Conservation (phyloP, 352 stramenopile genomes). For the Halophytophthora polymorphica region DNA sequence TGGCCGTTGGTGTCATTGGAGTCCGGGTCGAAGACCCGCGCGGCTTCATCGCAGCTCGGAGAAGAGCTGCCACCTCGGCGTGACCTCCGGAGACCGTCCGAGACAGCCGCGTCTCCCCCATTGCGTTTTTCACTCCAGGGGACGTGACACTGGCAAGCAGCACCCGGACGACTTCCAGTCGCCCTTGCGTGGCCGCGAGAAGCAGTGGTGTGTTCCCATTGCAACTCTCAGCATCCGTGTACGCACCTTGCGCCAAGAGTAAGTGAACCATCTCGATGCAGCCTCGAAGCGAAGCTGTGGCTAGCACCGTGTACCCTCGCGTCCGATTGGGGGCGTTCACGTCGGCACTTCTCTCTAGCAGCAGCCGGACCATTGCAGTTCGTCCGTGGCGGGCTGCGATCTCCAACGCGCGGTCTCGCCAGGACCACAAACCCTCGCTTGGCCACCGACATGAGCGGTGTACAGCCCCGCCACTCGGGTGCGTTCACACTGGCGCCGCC, state of each 20-base stretch:
- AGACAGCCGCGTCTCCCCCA: conserved; percentile 23
- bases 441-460: conserved; percentile 25
- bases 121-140: conserved; percentile 9
- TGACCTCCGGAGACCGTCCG: conserved; percentile 19
- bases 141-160: conserved; percentile 16
- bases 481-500: conserved; percentile 18
- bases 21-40: conserved; percentile 7
- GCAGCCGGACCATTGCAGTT: conserved; percentile 13
- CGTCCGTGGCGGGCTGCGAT: conserved; percentile 20
- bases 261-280: conserved; percentile 16
- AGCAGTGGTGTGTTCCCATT: conserved; percentile 22
- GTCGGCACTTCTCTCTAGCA: conserved; percentile 19
- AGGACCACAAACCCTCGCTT: conserved; percentile 19
- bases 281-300: conserved; percentile 19
- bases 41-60: conserved; percentile 20
- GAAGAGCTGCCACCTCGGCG: conserved; percentile 19
- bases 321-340: conserved; percentile 25
- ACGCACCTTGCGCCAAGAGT: conserved; percentile 18
- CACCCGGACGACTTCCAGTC: conserved; percentile 18
- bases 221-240: conserved; percentile 16
- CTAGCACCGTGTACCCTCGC: conserved; percentile 21
- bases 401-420: conserved; percentile 20
- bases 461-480: conserved; percentile 19
- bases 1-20: no score
- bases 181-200: conserved; percentile 20